A percentile compares a stretch with the other conserved stretches of the same genome.
Conservation (phyloP, 371 early-diverging fungal species). For the Mortierella sp. region DNA sequence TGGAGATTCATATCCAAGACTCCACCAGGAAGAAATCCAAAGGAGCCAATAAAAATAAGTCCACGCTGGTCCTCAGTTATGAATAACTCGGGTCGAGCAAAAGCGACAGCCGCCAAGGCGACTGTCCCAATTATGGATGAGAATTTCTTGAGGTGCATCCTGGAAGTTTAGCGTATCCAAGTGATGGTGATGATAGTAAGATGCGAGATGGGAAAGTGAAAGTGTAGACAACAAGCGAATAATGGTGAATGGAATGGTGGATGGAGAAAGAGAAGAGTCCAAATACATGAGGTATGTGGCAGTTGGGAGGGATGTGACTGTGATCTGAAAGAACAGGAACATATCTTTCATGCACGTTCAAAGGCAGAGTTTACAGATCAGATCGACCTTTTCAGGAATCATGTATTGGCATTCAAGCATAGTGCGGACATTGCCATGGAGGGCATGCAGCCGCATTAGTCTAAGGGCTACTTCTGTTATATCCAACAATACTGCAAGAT, state of each 20-base stretch:
- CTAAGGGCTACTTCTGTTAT: not conserved
- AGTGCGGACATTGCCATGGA: conserved; percentile 17
- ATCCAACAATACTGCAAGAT: conserved; percentile 7
- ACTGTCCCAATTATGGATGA: conserved; percentile 23
- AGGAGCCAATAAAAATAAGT: conserved; percentile 60
- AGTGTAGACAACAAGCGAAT: not conserved
- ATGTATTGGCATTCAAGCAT: conserved; percentile 31
- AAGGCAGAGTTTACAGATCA: conserved; percentile 7
- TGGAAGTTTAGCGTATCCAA: not conserved
- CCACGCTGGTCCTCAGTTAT: conserved; percentile 61
- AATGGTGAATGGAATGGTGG: not conserved
- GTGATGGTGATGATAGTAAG: not conserved
- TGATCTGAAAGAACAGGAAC: not conserved
- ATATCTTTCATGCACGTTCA: not conserved
- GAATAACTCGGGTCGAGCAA: conserved; percentile 57
- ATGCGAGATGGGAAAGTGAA: not conserved
- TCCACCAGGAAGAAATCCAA: conserved; percentile 67
- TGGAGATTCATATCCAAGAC: conserved; percentile 57
- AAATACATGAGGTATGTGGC: not conserved
- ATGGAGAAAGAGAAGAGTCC: not conserved
- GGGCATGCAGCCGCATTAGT: conserved; percentile 18
- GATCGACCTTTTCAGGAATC: not conserved
- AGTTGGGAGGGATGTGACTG: not conserved
- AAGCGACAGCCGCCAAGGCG: conserved; percentile 26
- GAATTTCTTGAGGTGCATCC: conserved; percentile 39